Percentiles rank a stretch among this genome's conserved stretches.
Evolutionary conservation across 2,329 filamentous ascomycete genomes (phyloP).

Genomic region (Trichoderma atrobrunneum): DNA sequence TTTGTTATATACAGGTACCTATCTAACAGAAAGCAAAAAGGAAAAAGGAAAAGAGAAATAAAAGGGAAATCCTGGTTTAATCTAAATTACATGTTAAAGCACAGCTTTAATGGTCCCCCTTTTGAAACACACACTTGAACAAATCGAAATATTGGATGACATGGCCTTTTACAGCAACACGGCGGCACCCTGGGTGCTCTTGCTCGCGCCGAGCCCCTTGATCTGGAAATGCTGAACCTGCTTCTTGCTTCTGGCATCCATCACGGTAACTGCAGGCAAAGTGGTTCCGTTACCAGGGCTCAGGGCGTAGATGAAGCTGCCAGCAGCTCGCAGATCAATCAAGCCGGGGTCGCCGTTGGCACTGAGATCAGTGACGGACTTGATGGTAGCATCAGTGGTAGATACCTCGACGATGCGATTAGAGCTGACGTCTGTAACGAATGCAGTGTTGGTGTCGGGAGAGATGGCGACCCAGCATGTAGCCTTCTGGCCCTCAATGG

Average conservation of each 20-base stretch:
- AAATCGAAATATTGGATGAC: not conserved
- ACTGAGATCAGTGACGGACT: conserved; percentile 41
- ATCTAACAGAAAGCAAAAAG: not conserved
- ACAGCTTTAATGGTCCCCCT: not conserved
- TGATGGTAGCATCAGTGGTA: conserved; percentile 45
- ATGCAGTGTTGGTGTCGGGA: conserved; percentile 47
- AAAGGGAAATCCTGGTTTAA: not conserved
- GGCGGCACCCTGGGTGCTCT: conserved; percentile 17
- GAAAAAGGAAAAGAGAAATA: not conserved
- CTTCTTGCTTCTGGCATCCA: conserved; percentile 16
- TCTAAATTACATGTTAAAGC: not conserved
- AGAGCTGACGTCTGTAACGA: conserved; percentile 54
- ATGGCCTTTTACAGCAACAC: not conserved
- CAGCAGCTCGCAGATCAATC: conserved; percentile 52
- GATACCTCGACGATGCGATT: conserved; percentile 59
- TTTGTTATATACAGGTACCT: not conserved
- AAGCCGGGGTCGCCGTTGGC: conserved; percentile 51
- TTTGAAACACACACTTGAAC: not conserved
- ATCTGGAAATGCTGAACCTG: conserved; percentile 19
- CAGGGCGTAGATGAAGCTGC: conserved; percentile 57
- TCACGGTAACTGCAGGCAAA: conserved; percentile 37
- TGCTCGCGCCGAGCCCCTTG: conserved; percentile 1
- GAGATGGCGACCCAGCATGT: conserved; percentile 59
- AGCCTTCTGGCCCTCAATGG: conserved; percentile 49
- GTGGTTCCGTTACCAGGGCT: conserved; percentile 49